Evolutionary conservation across 176 grass and related monocot genomes (phyloP), one percentile per base, ranked within the genome.

Genomic region (Secale cereale): DNA sequence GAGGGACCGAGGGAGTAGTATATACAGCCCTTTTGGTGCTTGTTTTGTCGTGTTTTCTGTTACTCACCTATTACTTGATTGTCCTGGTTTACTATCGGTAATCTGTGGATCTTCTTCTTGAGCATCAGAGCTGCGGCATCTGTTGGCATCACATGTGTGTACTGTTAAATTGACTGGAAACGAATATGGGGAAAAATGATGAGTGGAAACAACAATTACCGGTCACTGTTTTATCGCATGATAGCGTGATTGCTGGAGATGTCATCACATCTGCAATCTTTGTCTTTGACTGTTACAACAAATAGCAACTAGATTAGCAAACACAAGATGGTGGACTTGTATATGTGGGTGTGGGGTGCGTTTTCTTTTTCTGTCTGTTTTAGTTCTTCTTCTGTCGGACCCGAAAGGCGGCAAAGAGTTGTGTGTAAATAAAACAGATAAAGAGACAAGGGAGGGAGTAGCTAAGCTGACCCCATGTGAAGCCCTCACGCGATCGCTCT

Each of bases 81-180:
- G 2, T 86, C 84, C 88, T 92, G 87, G 86, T 99, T 94, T 81
- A 94, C 75, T 77, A 96, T 81, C 41, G 95, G 95, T 81, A 95
- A 73, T 87, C 83, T 98, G 85, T 98, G 86, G 81, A 99, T 90
- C 90, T 96, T 96, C 84, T 54, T 94, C 74, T 86, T 94, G 54
- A 99, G 90, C 97, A 96, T 99, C 50, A 96, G 65, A 81, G 92
- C 86, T 39, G 91, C 97, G 59, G 97, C 97, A 91, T 99, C 97
- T 99, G 91, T 80, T 81, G 54, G 87, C 43, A 39, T 87, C 66
- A 79, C 40, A 35, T 43, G 20, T 85, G 43, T 0, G 39, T 71
- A 65, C 26, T 41, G 64, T 82, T 81, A 76, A 35, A 50, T 83
- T 37, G 78, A 82, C 35, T 81, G 50, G 59, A 63, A 39, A 1